Conservation (phyloP, 352 stramenopile genomes). For the Thraustotheca clavata region DNA sequence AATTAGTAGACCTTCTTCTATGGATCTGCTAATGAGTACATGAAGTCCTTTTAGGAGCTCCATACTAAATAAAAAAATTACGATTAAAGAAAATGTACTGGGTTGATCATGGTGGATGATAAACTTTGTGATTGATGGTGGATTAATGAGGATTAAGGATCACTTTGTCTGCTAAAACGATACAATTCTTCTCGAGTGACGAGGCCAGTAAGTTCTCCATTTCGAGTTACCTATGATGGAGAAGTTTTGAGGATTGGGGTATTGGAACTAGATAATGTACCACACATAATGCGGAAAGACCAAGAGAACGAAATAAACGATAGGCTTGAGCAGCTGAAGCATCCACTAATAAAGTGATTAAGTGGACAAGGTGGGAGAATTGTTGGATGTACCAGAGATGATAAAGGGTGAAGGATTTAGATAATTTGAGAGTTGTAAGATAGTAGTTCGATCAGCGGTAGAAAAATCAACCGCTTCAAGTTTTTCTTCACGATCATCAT, state of each 20-base stretch:
- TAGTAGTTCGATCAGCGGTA: background rate
- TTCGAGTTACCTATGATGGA: background rate
- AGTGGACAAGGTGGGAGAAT: background rate
- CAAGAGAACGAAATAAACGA: constrained; percentile 14
- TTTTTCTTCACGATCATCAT: background rate
- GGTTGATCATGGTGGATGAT: too few species aligned
- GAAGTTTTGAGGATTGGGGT: background rate
- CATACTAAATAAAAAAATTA: too few species aligned
- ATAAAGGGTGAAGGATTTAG: constrained; percentile 12
- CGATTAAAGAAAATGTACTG: too few species aligned
- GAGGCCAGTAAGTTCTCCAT: constrained; percentile 4
- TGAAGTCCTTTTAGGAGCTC: too few species aligned
- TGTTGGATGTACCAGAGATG: background rate
- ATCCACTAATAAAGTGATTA: constrained; percentile 6
- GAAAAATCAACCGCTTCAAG: constrained; percentile 5
- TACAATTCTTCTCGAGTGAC: constrained; percentile 12
- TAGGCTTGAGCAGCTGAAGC: constrained; percentile 14
- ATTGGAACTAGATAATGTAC: background rate
- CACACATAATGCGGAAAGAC: constrained; percentile 5
- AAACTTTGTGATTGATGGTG: too few species aligned
- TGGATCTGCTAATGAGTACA: too few species aligned
- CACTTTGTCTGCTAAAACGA: background rate
- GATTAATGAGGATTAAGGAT: too few species aligned
- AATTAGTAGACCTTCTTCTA: too few species aligned
- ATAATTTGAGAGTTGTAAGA: constrained; percentile 12